These are phyloP conservation scores for Darksidea phi DNA, from an alignment of 495 filamentous ascomycete genomes.

Conservation along the genomic window DNA sequence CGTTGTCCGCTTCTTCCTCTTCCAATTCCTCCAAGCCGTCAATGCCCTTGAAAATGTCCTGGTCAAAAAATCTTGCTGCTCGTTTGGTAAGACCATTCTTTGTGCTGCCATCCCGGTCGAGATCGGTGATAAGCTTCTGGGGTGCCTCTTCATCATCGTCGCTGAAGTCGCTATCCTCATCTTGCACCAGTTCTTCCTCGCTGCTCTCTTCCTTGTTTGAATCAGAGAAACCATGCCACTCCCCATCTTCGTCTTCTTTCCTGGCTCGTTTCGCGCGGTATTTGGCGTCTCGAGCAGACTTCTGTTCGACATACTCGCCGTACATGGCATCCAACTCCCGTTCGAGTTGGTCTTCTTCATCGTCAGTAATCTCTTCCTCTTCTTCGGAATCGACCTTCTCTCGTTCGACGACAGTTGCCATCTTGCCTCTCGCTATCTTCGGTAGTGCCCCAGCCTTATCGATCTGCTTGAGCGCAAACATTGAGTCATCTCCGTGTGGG, in stretches of 20 bases:
- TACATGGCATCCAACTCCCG: slow-evolving; percentile 83
- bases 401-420: slow-evolving; percentile 58
- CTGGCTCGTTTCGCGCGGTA: slow-evolving; percentile 84
- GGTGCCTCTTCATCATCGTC: slow-evolving; percentile 53
- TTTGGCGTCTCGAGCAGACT: slow-evolving; percentile 76
- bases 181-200: slow-evolving; percentile 44
- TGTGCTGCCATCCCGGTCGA: slow-evolving; percentile 49
- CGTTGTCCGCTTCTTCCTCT: slow-evolving; percentile 36
- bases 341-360: slow-evolving; percentile 79
- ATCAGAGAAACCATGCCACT: slow-evolving; percentile 89
- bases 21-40: slow-evolving; percentile 55
- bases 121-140: slow-evolving; percentile 50
- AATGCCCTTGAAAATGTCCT: slow-evolving; percentile 89
- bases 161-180: slow-evolving; percentile 57
- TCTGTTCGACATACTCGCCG: slow-evolving; percentile 76
- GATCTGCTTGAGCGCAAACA: slow-evolving; percentile 78
- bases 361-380: slow-evolving; percentile 64
- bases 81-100: slow-evolving; percentile 68
- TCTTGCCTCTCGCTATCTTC: slow-evolving; percentile 73
- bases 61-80: slow-evolving; percentile 86
- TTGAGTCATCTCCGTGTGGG: slow-evolving; percentile 69
- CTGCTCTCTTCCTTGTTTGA: slow-evolving; percentile 47
- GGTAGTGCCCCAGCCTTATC: slow-evolving; percentile 70
- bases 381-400: slow-evolving; percentile 56
- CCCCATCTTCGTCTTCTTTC: slow-evolving; percentile 77